Percentiles rank a stretch among this genome's conserved stretches.
Evolutionary conservation across 2,329 filamentous ascomycete species (phyloP).

Genomic region (Fusarium nygamai): DNA sequence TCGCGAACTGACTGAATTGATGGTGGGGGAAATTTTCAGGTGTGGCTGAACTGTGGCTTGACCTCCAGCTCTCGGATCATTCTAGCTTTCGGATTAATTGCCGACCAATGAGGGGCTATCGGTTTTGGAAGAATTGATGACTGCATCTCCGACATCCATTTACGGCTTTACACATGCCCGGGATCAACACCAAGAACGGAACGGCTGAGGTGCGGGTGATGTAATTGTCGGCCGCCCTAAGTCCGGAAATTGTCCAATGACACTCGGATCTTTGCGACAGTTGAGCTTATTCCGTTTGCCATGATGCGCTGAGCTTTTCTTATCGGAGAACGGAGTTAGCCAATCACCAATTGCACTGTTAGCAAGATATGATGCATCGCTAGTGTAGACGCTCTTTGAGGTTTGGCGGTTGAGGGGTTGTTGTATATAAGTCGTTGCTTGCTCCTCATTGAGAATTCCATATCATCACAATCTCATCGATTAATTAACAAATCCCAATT

Average conservation of each 20-base stretch:
- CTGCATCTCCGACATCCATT: constrained; percentile 17
- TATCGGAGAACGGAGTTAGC: neutral
- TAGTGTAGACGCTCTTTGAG: neutral
- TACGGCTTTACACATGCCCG: constrained; percentile 33
- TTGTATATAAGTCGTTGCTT: neutral
- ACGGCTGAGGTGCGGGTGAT: constrained; percentile 12
- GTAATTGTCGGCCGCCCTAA: constrained; percentile 20
- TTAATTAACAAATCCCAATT: neutral
- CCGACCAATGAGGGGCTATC: constrained; percentile 3
- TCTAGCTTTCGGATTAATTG: constrained; percentile 22
- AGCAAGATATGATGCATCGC: neutral
- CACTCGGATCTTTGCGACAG: neutral
- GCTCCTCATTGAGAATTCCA: neutral
- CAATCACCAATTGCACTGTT: neutral
- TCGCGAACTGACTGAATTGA: constrained; percentile 17
- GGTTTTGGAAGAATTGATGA: constrained; percentile 37
- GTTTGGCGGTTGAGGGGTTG: neutral
- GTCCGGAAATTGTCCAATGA: constrained; percentile 1
- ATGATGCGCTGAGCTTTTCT: neutral
- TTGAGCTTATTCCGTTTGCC: neutral
- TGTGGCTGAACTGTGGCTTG: constrained; percentile 41
- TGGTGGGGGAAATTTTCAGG: constrained; percentile 42
- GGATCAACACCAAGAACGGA: neutral
- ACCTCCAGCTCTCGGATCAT: constrained; percentile 16
- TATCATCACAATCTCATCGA: neutral